A percentile compares a stretch with the other conserved stretches of the same genome.
phyloP scores from a whole-genome alignment of 2,329 filamentous ascomycete species.

The Emergomyces pasteurianus region DNA sequence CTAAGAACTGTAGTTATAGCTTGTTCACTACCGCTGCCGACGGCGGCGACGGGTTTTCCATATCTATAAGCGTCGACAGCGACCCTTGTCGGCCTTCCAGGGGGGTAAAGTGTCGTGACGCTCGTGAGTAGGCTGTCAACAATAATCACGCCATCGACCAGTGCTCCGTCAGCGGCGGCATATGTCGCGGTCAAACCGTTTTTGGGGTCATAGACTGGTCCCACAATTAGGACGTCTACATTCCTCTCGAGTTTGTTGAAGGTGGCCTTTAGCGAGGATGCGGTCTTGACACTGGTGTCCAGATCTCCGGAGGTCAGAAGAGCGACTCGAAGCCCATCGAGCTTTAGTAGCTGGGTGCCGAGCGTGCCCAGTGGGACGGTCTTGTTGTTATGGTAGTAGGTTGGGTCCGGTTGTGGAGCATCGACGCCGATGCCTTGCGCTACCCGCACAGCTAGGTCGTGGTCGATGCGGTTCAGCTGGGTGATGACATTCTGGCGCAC shows the following conservation, averaged over 20 bases:
- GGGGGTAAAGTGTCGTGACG: slow-evolving; percentile 45
- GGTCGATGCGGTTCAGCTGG: slow-evolving; percentile 56
- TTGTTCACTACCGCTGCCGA: slow-evolving; percentile 36
- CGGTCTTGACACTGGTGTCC: slow-evolving; percentile 38
- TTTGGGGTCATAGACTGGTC: slow-evolving; percentile 38
- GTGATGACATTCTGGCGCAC: slow-evolving; percentile 55
- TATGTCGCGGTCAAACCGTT: slow-evolving; percentile 50
- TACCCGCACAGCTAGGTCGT: slow-evolving; percentile 56
- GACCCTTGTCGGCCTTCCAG: slow-evolving; percentile 52
- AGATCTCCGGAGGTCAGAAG: slow-evolving; percentile 37
- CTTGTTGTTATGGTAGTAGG: slow-evolving; percentile 57
- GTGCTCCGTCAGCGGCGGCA: slow-evolving; percentile 45
- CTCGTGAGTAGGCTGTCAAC: slow-evolving; percentile 31
- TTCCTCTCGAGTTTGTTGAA: slow-evolving; percentile 33
- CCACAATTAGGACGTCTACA: slow-evolving; percentile 49
- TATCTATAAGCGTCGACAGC: slow-evolving; percentile 52
- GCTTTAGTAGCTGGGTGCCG: slow-evolving; percentile 43
- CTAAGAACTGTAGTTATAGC: slow-evolving; percentile 27
- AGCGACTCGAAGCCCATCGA: slow-evolving; percentile 53
- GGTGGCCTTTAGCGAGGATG: slow-evolving; percentile 37
- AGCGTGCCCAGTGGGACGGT: slow-evolving; percentile 55
- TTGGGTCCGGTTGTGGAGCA: slow-evolving; percentile 47
- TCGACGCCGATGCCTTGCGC: slow-evolving; percentile 48
- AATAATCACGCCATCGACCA: slow-evolving; percentile 42
- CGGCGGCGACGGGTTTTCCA: slow-evolving; percentile 55